Evolutionary conservation across 306 rosid species (phyloP).

Genomic region (Calophaca sinica): DNA sequence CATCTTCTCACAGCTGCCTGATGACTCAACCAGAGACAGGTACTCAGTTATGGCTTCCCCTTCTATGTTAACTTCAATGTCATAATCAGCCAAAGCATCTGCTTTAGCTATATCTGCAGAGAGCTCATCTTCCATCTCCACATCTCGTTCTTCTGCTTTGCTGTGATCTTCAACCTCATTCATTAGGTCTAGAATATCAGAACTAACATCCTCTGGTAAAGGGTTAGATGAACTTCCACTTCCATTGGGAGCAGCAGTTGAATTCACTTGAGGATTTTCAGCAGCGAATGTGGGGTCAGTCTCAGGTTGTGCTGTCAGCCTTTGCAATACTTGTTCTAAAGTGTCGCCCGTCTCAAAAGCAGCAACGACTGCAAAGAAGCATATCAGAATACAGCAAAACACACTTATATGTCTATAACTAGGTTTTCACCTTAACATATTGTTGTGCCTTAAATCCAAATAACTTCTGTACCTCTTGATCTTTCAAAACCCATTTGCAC

Average conservation of each 20-base stretch:
- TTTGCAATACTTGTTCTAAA: constrained; percentile 59
- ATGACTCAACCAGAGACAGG: constrained; percentile 64
- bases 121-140: constrained; percentile 61
- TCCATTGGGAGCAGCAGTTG: constrained; percentile 38
- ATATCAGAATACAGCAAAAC: constrained; percentile 34
- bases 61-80: constrained; percentile 55
- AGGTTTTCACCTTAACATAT: constrained; percentile 9
- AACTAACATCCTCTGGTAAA: constrained; percentile 31
- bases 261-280: constrained; percentile 37
- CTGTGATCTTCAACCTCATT: constrained; percentile 39
- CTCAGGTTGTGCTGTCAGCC: constrained; percentile 53
- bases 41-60: constrained; percentile 81
- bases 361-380: constrained; percentile 63
- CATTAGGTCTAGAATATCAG: constrained; percentile 17
- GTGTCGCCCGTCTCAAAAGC: constrained; percentile 63
- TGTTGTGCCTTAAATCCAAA: constrained; percentile 27
- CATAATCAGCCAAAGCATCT: constrained; percentile 56
- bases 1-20: constrained; percentile 37
- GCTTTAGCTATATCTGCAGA: constrained; percentile 52
- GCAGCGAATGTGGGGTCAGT: constrained; percentile 33
- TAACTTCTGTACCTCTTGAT: constrained; percentile 66
- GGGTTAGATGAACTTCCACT: constrained; percentile 53
- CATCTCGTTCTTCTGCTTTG: constrained; percentile 46
- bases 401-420: neutral
- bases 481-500: constrained; percentile 84